These are phyloP conservation scores for Acaromyces ingoldii DNA, from an alignment of 1,284 basidiomycete species.

Conservation along the genomic window DNA sequence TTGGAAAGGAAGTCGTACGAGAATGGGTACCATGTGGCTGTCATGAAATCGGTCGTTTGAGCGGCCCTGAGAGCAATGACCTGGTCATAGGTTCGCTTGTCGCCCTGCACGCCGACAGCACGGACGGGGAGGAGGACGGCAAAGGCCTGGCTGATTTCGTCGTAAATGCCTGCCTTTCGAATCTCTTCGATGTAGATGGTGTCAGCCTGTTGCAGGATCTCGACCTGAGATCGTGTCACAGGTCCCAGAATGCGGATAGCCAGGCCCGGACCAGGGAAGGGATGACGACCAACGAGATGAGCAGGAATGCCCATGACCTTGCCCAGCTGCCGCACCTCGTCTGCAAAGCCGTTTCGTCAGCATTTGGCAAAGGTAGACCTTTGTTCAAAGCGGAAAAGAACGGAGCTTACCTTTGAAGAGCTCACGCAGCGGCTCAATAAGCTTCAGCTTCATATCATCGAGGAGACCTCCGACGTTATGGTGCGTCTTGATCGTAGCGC, in stretches of 20 bases:
- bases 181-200: constrained; percentile 98
- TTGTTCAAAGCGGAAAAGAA: not conserved
- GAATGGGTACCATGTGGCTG: constrained; percentile 65
- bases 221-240: constrained; percentile 86
- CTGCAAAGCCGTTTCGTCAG: constrained; percentile 46
- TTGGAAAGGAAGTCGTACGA: constrained; percentile 82
- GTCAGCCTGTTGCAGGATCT: constrained; percentile 90
- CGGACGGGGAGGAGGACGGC: constrained; percentile 93
- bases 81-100: constrained; percentile 94
- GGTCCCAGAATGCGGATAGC: constrained; percentile 98
- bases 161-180: constrained; percentile 81
- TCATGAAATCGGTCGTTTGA: constrained; percentile 51
- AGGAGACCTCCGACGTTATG: constrained; percentile 97
- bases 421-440: constrained; percentile 95
- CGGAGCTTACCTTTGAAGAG: constrained; percentile 83
- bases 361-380: not conserved
- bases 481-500: constrained; percentile 98
- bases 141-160: constrained; percentile 94
- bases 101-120: constrained; percentile 97
- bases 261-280: constrained; percentile 98
- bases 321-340: constrained; percentile 92
- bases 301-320: constrained; percentile 84
- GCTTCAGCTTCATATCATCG: constrained; percentile 97
- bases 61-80: constrained; percentile 55
- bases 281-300: constrained; percentile 90